phyloP scores from a whole-genome alignment of 2,329 filamentous ascomycete genomes.

The Hawksworthiomyces lignivorus region DNA sequence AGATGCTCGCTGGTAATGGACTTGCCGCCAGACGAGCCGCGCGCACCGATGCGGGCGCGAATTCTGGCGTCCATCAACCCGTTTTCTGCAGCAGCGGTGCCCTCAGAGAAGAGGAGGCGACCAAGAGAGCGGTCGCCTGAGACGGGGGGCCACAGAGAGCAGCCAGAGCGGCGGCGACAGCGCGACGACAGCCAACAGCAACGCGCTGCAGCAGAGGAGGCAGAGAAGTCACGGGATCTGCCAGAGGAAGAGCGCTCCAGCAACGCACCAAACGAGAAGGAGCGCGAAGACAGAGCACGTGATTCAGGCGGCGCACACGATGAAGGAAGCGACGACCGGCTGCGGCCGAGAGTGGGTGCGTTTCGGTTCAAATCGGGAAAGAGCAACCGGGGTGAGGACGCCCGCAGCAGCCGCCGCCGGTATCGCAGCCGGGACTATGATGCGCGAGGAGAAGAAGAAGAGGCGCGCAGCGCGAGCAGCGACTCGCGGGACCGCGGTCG shows the following conservation, averaged over 20 bases:
- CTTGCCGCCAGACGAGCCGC: background rate
- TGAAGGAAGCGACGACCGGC: background rate
- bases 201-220: constrained; percentile 1
- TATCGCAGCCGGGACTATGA: background rate
- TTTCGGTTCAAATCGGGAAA: constrained; percentile 5
- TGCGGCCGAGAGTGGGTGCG: constrained; percentile 1
- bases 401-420: no score
- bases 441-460: background rate
- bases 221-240: background rate
- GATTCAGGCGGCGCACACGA: background rate
- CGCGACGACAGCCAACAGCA: background rate
- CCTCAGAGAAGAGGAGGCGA: no score
- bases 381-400: background rate
- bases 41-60: constrained; percentile 32
- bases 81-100: constrained; percentile 13
- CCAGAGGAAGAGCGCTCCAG: background rate
- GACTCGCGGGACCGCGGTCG: no score
- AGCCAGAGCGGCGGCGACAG: background rate
- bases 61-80: constrained; percentile 43
- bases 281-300: background rate
- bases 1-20: constrained; percentile 15
- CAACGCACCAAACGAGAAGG: background rate
- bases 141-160: no score
- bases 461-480: background rate
- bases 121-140: no score